Evolutionary conservation across 495 filamentous ascomycete genomes (phyloP), one percentile per base, ranked within the genome.

Genomic region (Filosporella fistucella): DNA sequence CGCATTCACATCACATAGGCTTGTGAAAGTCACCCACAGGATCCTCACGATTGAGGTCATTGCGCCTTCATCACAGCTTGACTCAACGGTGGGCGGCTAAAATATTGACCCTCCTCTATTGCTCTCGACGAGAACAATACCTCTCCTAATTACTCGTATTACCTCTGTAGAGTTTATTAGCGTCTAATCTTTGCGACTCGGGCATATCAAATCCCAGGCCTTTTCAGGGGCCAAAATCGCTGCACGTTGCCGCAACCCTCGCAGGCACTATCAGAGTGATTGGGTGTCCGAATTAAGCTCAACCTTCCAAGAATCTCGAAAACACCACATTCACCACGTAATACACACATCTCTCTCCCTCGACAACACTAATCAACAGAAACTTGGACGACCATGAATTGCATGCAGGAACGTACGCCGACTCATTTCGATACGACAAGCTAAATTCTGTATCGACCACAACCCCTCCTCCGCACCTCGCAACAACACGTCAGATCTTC

Each of bases 211-310:
- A n/a, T n/a, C n/a, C 39, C 47, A 50, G 47, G 47, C 47, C 47
- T 26, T 22, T 35, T 36, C 42, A 50, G 47, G 39, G 47, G 47
- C 47, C 47, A 42, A 10, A 23, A 45, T 48, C 34, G 46, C 46
- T 49, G 46, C 46, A 49, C 26, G 46, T 49, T 24, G 46, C 46
- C 46, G 46, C 46, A 42, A 49, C 8, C n/a, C 39, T 42, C 12
- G 32, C 10, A 16, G 23, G 14, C 25, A 17, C 18, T 22, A 26
- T 21, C 36, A 2, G 25, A 24, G 26, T 34, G 28, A 50, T 50
- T 50, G 47, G 47, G 20, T 30, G 38, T 14, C 22, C 25, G 41
- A 23, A 12, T 10, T 23, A 35, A 47, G 44, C 29, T 50, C 47
- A 25, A 43, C 18, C 24, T 30, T 30, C 41, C 13, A 41, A 34